A percentile compares a stretch with the other conserved stretches of the same genome.
Conservation (phyloP, 2,329 filamentous ascomycete genomes). For the Chaetomiaceae sp. region DNA sequence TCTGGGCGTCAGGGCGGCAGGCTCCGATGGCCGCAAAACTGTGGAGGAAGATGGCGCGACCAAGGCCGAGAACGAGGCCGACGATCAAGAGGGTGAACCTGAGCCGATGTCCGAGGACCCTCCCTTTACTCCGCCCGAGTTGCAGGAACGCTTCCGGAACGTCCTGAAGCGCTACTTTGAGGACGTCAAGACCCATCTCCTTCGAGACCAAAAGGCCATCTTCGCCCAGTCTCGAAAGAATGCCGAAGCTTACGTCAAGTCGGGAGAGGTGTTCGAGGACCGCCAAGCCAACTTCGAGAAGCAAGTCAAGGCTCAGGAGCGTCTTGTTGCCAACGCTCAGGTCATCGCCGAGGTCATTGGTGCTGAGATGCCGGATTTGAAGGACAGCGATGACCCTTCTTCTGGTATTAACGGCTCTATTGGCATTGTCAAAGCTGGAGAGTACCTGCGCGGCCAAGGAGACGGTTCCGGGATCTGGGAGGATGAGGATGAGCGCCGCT, state of each 20-base stretch:
- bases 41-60: conserved; percentile 76
- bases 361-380: conserved; percentile 88
- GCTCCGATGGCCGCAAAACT: conserved; percentile 74
- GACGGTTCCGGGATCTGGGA: conserved; percentile 97
- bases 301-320: conserved; percentile 86
- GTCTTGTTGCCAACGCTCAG: conserved; percentile 84
- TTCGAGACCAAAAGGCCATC: conserved; percentile 89
- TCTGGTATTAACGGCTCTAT: conserved; percentile 70
- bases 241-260: conserved; percentile 96
- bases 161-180: conserved; percentile 86
- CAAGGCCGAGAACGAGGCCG: conserved; percentile 39
- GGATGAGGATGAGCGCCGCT: conserved; percentile 94
- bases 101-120: conserved; percentile 55
- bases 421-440: conserved; percentile 87
- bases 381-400: conserved; percentile 71
- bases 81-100: conserved; percentile 46
- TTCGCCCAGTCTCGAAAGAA: conserved; percentile 85
- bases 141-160: conserved; percentile 81
- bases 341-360: conserved; percentile 83
- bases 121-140: conserved; percentile 69
- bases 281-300: conserved; percentile 95
- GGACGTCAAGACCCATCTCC: conserved; percentile 81
- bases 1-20: conserved; percentile 68
- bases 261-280: conserved; percentile 96
- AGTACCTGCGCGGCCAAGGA: conserved; percentile 84